Conservation (phyloP, 2,329 filamentous ascomycete species). For the Botrytis aclada region DNA sequence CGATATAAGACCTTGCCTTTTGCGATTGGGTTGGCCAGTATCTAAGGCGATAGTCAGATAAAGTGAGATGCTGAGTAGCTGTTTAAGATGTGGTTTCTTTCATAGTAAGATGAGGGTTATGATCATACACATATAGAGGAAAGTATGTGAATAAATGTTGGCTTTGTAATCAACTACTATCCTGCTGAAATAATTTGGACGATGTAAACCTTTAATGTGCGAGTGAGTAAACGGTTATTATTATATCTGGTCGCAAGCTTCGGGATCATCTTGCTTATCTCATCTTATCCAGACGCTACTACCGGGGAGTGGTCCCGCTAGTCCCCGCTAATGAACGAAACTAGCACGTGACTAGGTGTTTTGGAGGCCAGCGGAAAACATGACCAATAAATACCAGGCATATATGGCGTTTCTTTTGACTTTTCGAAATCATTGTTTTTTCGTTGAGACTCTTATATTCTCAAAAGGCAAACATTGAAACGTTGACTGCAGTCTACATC, state of each 20-base stretch:
- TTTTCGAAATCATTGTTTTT: background rate
- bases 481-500: background rate
- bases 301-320: background rate
- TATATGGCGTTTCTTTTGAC: background rate
- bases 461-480: background rate
- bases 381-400: background rate
- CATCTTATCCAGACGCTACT: background rate
- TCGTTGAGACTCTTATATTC: background rate
- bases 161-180: background rate
- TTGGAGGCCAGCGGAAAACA: background rate
- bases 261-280: slow-evolving; percentile 2
- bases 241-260: slow-evolving; percentile 6
- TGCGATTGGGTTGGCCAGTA: background rate
- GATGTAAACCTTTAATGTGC: background rate
- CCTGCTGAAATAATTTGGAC: background rate
- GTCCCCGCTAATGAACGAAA: background rate
- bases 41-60: background rate
- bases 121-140: background rate
- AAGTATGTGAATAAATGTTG: background rate
- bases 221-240: background rate
- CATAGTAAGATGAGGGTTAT: background rate
- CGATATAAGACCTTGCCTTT: background rate
- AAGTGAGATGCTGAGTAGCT: background rate
- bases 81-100: slow-evolving; percentile 5
- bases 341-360: background rate